Evolutionary conservation across 768 basidiomycete species (phyloP).

Genomic region (Sarcomyxa edulis): DNA sequence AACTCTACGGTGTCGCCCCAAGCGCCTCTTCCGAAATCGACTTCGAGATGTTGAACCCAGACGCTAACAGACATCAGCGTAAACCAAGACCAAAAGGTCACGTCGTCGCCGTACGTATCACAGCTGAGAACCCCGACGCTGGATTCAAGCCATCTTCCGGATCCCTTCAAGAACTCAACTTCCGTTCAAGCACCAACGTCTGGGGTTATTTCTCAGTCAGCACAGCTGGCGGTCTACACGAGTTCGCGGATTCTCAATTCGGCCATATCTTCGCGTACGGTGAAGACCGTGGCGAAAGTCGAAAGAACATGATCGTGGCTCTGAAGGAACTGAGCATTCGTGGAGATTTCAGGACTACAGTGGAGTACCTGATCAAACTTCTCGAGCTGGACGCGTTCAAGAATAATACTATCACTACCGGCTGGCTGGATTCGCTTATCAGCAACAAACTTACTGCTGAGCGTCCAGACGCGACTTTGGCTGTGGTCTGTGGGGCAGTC

Average conservation of each 20-base stretch:
- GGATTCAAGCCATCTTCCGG: constrained; percentile 99
- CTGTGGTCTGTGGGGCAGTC: constrained; percentile 94
- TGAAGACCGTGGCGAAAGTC: constrained; percentile 87
- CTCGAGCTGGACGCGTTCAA: constrained; percentile 94
- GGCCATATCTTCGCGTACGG: constrained; percentile 99
- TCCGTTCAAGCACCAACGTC: constrained; percentile 98
- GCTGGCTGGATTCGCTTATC: constrained; percentile 97
- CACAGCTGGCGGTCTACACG: constrained; percentile 93
- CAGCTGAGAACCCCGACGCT: constrained; percentile 98
- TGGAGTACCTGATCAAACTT: constrained; percentile 98
- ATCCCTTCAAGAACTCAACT: constrained; percentile 96
- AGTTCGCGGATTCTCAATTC: constrained; percentile 98
- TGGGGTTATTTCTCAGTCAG: constrained; percentile 99
- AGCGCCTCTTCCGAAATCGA: constrained; percentile 90
- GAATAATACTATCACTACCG: constrained; percentile 96
- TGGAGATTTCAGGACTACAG: constrained; percentile 97
- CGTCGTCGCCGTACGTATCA: constrained; percentile 98
- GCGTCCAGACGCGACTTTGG: constrained; percentile 86
- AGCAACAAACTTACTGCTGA: constrained; percentile 97
- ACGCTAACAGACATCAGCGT: constrained; percentile 82
- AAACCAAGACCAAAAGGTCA: constrained; percentile 97
- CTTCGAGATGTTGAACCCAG: constrained; percentile 91
- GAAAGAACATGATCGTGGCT: constrained; percentile 99
- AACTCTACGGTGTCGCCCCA: constrained; percentile 91
- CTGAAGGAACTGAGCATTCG: constrained; percentile 98